phyloP scores from a whole-genome alignment of 176 grass and related monocot species.

The Canna indica region DNA sequence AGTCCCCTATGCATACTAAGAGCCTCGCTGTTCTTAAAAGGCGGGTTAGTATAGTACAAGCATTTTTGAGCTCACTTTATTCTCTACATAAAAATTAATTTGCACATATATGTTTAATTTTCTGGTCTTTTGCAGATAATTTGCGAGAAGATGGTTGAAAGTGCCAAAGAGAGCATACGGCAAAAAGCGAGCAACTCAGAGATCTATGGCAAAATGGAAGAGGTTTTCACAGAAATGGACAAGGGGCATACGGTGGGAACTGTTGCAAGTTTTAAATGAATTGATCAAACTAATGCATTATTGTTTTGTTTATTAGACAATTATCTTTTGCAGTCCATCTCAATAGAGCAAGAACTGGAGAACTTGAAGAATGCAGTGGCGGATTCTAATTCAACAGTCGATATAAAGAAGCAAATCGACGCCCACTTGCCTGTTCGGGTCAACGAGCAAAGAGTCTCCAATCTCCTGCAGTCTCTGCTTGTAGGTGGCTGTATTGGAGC shows the following conservation, averaged over 20 bases:
- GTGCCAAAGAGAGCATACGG: conserved; percentile 53
- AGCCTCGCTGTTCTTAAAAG: conserved; percentile 77
- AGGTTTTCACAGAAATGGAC: conserved; percentile 69
- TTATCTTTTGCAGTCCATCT: conserved; percentile 30
- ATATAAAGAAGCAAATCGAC: conserved; percentile 72
- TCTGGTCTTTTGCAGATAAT: conserved; percentile 31
- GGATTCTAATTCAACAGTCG: conserved; percentile 35
- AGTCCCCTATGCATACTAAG: conserved; percentile 96
- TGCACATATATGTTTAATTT: not conserved
- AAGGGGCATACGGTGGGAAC: conserved; percentile 26
- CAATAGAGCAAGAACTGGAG: conserved; percentile 54
- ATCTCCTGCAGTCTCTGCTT: conserved; percentile 69
- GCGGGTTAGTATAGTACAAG: conserved; percentile 40
- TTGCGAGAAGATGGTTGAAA: conserved; percentile 74
- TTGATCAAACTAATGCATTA: not conserved
- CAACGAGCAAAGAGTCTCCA: conserved; percentile 86
- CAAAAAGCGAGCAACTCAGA: conserved; percentile 44
- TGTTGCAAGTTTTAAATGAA: not conserved
- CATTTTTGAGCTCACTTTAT: no score
- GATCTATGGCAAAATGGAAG: conserved; percentile 87
- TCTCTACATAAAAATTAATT: not conserved
- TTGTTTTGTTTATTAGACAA: not conserved
- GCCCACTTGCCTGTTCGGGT: conserved; percentile 72
- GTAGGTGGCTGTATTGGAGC: conserved; percentile 68
- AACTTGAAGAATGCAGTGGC: conserved; percentile 62